Percentiles rank a stretch among this genome's conserved stretches.
phyloP scores from a whole-genome alignment of 257 asterid genomes.

The Nyctanthes arbortristis region DNA sequence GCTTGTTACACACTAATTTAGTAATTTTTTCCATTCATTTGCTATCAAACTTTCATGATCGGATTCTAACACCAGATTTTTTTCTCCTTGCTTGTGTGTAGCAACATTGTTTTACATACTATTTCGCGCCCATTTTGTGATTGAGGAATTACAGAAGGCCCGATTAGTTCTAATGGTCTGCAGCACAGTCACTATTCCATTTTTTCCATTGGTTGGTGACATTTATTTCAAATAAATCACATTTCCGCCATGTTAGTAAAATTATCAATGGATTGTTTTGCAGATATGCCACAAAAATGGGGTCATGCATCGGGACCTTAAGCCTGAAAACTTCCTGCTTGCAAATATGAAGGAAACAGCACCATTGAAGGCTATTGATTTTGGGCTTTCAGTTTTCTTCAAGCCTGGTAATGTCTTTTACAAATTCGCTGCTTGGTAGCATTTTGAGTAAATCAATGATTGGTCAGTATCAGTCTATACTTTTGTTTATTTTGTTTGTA shows the following conservation, averaged over 20 bases:
- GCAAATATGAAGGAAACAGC: conserved; percentile 56
- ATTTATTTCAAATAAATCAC: not conserved
- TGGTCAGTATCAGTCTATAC: not conserved
- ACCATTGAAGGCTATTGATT: conserved; percentile 62
- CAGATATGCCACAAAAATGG: conserved; percentile 63
- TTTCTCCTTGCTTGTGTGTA: not conserved
- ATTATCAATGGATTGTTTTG: conserved; percentile 2
- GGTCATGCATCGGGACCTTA: conserved; percentile 71
- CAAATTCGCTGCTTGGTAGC: not conserved
- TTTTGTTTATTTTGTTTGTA: not conserved
- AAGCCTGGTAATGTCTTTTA: conserved; percentile 47
- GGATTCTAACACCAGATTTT: not conserved
- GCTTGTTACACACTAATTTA: not conserved
- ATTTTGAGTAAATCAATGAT: conserved; percentile 3
- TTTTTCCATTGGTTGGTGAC: not conserved
- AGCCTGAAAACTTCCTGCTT: conserved; percentile 65
- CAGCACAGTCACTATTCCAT: not conserved
- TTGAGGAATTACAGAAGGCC: too few species aligned
- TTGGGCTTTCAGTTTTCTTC: conserved; percentile 63
- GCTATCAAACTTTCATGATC: not conserved
- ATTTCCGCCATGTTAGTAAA: not conserved
- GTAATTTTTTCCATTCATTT: not conserved
- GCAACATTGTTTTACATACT: not conserved
- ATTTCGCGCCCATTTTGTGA: not conserved
- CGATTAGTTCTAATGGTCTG: too few species aligned